phyloP scores from a whole-genome alignment of 2,329 filamentous ascomycete species.

The Colletotrichum costaricense region DNA sequence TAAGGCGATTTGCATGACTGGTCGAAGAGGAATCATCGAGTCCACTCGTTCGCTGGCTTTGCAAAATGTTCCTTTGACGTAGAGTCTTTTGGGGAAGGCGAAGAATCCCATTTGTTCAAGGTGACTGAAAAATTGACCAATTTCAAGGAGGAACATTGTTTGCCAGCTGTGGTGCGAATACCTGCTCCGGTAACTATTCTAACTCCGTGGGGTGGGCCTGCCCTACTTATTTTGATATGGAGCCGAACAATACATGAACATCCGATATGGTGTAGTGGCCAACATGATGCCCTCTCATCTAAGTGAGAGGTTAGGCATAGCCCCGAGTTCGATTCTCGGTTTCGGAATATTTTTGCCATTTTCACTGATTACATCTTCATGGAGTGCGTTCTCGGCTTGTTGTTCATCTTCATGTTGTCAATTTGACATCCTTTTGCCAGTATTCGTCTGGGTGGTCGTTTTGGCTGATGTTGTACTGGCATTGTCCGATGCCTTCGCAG shows the following conservation, averaged over 20 bases:
- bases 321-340: slow-evolving; percentile 35
- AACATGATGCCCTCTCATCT: slow-evolving; percentile 33
- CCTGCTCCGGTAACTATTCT: too few relatives aligned
- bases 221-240: background rate
- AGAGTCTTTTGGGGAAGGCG: background rate
- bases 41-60: background rate
- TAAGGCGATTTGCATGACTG: background rate
- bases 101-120: background rate
- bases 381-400: too few relatives aligned
- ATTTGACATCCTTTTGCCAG: background rate
- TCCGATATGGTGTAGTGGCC: slow-evolving; percentile 35
- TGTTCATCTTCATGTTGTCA: background rate
- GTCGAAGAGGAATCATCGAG: background rate
- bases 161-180: background rate
- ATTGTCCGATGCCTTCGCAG: too few relatives aligned
- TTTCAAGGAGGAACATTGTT: background rate
- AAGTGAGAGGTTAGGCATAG: slow-evolving; percentile 21
- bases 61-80: background rate
- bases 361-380: rapidly evolving
- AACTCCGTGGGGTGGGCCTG: rapidly evolving
- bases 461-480: too few relatives aligned
- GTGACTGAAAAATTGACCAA: background rate
- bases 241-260: rapidly evolving
- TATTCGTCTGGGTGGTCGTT: too few relatives aligned
- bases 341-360: slow-evolving; percentile 1